Evolutionary conservation across 2,329 filamentous ascomycete species (phyloP).

Genomic region (Fusarium oligoseptatum): DNA sequence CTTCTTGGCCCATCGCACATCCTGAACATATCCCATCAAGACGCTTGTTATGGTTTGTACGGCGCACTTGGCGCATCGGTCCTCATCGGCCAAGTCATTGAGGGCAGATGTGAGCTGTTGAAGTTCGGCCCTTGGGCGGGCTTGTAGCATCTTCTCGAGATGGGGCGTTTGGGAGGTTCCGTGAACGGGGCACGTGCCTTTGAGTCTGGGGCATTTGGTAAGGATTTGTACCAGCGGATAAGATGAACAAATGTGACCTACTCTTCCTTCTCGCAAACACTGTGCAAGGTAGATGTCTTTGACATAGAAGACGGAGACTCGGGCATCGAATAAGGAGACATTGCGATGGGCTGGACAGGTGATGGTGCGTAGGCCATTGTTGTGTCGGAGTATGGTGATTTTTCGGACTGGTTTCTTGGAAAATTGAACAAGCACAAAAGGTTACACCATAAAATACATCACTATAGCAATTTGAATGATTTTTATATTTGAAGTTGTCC

Average conservation of each 20-base stretch:
- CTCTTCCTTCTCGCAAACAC: neutral
- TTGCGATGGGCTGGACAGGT: neutral
- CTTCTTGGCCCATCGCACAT: slow-evolving; percentile 28
- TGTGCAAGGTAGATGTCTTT: neutral
- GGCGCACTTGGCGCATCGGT: slow-evolving; percentile 28
- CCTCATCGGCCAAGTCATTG: slow-evolving; percentile 6
- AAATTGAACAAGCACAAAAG: neutral
- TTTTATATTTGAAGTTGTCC: neutral
- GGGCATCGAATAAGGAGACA: neutral
- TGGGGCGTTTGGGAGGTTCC: slow-evolving; percentile 21
- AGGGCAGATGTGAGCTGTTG: slow-evolving; percentile 12
- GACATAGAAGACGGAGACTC: neutral
- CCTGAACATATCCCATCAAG: slow-evolving; percentile 12
- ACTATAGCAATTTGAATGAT: neutral
- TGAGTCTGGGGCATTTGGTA: neutral
- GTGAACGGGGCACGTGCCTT: slow-evolving; percentile 9
- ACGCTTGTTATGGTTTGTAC: slow-evolving; percentile 17
- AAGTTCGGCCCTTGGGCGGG: slow-evolving; percentile 11
- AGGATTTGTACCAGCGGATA: neutral
- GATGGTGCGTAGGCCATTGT: neutral
- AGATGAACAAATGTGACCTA: neutral
- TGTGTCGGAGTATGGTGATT: neutral
- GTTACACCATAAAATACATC: no score
- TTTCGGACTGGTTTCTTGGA: neutral
- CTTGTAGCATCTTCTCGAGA: slow-evolving; percentile 25